Base-by-base conservation (phyloP, 305 asterid genomes). In the Plantago coronopus region DNA sequence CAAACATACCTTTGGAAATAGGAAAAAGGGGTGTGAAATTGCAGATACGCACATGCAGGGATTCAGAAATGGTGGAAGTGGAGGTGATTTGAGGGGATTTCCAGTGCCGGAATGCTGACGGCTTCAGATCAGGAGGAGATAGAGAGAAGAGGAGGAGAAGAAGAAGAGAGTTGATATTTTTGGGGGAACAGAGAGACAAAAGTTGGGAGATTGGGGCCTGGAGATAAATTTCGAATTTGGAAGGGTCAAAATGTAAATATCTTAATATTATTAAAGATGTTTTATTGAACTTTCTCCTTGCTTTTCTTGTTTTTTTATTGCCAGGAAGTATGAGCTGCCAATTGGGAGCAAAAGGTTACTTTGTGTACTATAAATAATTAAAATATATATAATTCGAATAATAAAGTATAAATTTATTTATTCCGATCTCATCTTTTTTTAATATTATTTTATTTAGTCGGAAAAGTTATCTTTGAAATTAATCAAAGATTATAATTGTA, bases 81-180 rank as follows among this genome's bases (percentile, higher is more conserved):
- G 22, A 61, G 22, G 23, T 23, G 29, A 29, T 31, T 51, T 51
- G 57, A 51, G 18, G 13, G 25, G 38, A 55, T 53, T 63, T 42
- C 55, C 22, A 59, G 48, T 60, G 68, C 60, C 63, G 53, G 71
- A 51, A 64, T 63, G 69, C 64, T 65, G 72, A 65, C 74, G 69
- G 71, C 66, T 65, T 47, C 62, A 59, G 69, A 74, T 69, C 69
- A 74, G 48, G 49, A 64, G 27, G 69, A 61, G 66, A 61, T 72
- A 59, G 67, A 38, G 44, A 23, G 15, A n/a, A 23, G 49, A 55
- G 40, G n/a, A 31, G 29, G 31, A 0, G 17, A 13, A 21, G 13
- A 27, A 27, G 20, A 56, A 4, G 57, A 22, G 48, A 43, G 29
- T 14, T 47, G 65, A 66, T 71, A 48, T 40, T 16, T 44, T 23